Evolutionary conservation across 1,284 basidiomycete genomes (phyloP).

Genomic region (Cryptococcus amylolentus): DNA sequence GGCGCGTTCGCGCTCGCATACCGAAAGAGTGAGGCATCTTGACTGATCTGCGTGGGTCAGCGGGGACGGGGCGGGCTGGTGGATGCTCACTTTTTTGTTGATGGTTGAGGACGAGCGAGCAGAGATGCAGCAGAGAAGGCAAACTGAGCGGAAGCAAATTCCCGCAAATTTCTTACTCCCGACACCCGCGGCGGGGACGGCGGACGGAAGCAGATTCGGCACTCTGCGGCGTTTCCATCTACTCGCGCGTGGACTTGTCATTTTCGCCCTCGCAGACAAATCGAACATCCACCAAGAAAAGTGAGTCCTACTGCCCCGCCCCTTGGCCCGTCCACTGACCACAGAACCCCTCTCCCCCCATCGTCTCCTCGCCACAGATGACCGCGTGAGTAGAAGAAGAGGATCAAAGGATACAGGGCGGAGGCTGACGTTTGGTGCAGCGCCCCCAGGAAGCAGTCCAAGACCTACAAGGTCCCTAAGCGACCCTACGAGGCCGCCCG

Average conservation of each 20-base stretch:
- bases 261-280: background rate
- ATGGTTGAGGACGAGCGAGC: background rate
- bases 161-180: background rate
- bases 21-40: conserved; percentile 99
- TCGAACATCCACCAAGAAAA: conserved; percentile 21
- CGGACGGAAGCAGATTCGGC: background rate
- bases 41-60: conserved; percentile 28
- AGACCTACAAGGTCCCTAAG: conserved; percentile 96
- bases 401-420: background rate
- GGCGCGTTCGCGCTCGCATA: conserved; percentile 98
- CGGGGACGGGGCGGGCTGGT: background rate
- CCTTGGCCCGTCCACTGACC: background rate
- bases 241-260: background rate
- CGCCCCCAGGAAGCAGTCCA: conserved; percentile 49
- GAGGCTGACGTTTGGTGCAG: conserved; percentile 11
- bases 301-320: conserved; percentile 4
- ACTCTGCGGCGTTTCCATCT: background rate
- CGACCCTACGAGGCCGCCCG: conserved; percentile 96
- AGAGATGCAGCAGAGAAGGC: conserved; percentile 7
- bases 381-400: background rate
- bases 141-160: conserved; percentile 3
- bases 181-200: background rate
- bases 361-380: background rate
- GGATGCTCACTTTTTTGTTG: background rate
- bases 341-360: background rate